Conservation (phyloP, 139 green algal genomes). For the Micractinium sp. region DNA sequence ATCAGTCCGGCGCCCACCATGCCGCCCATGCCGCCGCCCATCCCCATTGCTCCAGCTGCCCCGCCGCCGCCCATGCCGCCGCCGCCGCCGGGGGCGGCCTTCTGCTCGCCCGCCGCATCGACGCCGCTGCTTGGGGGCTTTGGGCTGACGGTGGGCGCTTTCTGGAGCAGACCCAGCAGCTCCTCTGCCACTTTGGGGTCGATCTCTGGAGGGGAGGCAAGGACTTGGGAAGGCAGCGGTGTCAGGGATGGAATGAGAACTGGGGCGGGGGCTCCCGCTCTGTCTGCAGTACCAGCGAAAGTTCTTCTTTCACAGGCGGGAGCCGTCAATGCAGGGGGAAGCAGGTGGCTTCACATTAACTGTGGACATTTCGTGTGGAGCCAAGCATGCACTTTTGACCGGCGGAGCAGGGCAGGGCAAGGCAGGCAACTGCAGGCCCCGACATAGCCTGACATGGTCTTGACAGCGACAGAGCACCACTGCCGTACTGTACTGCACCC, state of each 20-base stretch:
- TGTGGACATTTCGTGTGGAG: too few relatives aligned
- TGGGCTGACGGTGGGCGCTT: background rate
- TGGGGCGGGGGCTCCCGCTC: too few relatives aligned
- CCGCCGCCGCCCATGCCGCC: background rate
- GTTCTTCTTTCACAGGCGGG: too few relatives aligned
- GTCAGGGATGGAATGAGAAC: background rate
- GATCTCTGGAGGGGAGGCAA: background rate
- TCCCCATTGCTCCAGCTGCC: background rate
- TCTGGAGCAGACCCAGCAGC: constrained; percentile 2
- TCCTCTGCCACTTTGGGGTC: constrained; percentile 3
- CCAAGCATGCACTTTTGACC: too few relatives aligned
- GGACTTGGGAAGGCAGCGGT: background rate
- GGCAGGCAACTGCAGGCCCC: too few relatives aligned
- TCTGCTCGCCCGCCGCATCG: background rate
- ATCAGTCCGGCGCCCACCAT: constrained; percentile 2
- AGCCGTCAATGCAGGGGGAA: too few relatives aligned
- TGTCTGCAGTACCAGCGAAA: too few relatives aligned
- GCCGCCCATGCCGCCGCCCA: background rate
- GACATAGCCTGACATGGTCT: too few relatives aligned
- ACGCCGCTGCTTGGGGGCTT: background rate
- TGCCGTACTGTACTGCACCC: too few relatives aligned
- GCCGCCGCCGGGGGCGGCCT: background rate
- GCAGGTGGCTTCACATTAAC: too few relatives aligned
- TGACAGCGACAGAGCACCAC: too few relatives aligned
- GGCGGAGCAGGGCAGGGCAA: background rate